Evolutionary conservation across 2,329 filamentous ascomycete genomes (phyloP).

Genomic region (Lithohypha guttulata): DNA sequence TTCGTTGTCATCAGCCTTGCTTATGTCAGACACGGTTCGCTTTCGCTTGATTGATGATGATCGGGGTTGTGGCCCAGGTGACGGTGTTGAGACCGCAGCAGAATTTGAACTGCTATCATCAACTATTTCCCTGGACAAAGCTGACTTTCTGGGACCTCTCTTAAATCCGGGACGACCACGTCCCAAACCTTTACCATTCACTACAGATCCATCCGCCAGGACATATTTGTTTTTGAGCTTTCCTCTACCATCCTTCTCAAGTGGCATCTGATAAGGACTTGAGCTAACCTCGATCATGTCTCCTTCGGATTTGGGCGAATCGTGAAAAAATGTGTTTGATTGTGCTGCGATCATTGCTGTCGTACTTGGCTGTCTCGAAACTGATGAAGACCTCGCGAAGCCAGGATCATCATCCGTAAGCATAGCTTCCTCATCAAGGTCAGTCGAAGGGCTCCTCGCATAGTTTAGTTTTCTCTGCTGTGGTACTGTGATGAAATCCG

Average conservation of each 20-base stretch:
- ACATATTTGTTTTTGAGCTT: conserved; percentile 16
- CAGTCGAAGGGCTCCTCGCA: neutral
- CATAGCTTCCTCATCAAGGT: conserved; percentile 6
- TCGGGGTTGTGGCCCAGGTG: neutral
- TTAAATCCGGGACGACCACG: conserved; percentile 22
- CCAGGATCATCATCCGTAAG: conserved; percentile 7
- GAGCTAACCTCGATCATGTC: conserved; percentile 5
- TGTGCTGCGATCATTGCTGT: neutral
- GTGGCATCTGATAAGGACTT: conserved; percentile 6
- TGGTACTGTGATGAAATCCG: no score
- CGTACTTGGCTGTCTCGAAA: neutral
- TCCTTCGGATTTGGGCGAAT: neutral
- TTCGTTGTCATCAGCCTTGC: neutral
- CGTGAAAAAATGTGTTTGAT: neutral
- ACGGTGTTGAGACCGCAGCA: neutral
- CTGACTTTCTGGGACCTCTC: conserved; percentile 17
- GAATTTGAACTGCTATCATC: neutral
- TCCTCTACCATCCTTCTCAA: neutral
- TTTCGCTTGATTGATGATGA: conserved; percentile 13
- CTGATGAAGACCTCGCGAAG: neutral
- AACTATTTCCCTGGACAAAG: conserved; percentile 6
- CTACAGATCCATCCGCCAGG: conserved; percentile 17
- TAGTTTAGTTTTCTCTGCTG: neutral
- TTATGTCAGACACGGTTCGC: conserved; percentile 10
- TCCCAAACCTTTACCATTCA: conserved; percentile 22